Evolutionary conservation across 2,329 filamentous ascomycete genomes (phyloP), one percentile per base, ranked within the genome.

Genomic region (Colletotrichum sp.): DNA sequence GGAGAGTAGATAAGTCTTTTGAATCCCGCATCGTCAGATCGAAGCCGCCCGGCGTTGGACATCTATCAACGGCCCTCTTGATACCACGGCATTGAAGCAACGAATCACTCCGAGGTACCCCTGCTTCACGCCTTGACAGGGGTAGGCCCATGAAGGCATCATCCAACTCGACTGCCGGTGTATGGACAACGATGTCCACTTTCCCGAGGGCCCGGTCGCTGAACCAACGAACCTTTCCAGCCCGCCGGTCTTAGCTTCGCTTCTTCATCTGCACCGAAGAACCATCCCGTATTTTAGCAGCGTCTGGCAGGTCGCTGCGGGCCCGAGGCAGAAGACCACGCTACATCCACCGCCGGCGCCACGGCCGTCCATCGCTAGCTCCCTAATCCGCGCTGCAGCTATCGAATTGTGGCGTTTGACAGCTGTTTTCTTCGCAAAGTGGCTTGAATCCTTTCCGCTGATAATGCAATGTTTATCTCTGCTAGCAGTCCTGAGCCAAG

Each of bases 131-230:
- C n/a, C n/a, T n/a, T 47, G 43, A 47, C 43, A 51, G n/a, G 43
- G 11, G n/a, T 0, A 51, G n/a, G 0, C 0, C 43, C n/a, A 51
- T 3, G 43, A 51, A 6, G 11, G n/a, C 4, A 21, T 51, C n/a
- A 51, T 51, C n/a, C 12, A 21, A 21, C 43, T 5, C 43, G 6
- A 13, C 1, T 51, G n/a, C 43, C 43, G 2, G 6, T 51, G 43
- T n/a, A 51, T 51, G n/a, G n/a, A 3, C 21, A 12, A 51, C 6
- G 43, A 51, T 21, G n/a, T 5, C n/a, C n/a, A 51, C 43, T 51
- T 51, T 21, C 43, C 43, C 43, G 12, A 21, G 43, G n/a, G 1
- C n/a, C 0, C 18, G 38, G 43, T 21, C 0, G 3, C n/a, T 51
- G 7, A 51, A 51, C 43, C 43, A 21, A 51, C n/a, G 6, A 33